Percentiles rank a stretch among this genome's conserved stretches.
phyloP scores from a whole-genome alignment of 2,329 filamentous ascomycete species.

The Colletotrichum musae region DNA sequence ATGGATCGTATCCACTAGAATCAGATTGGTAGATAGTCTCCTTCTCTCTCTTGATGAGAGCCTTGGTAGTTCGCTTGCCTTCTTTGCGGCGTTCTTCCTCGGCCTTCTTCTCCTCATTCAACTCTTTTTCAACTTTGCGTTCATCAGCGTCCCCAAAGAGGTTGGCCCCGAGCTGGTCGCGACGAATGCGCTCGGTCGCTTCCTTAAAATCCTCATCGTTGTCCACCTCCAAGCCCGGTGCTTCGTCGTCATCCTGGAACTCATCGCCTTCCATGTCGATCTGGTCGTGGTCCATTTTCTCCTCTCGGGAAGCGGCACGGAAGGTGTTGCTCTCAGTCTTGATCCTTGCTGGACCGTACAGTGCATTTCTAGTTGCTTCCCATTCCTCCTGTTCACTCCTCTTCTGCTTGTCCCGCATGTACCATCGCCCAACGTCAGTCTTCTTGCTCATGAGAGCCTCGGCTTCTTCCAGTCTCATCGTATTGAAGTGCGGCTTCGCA shows the following conservation, averaged over 20 bases:
- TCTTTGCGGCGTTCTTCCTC: slow-evolving; percentile 78
- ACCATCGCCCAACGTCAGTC: slow-evolving; percentile 83
- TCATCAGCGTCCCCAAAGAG: slow-evolving; percentile 82
- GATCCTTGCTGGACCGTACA: slow-evolving; percentile 70
- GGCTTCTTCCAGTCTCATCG: slow-evolving; percentile 85
- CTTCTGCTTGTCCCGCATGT: slow-evolving; percentile 78
- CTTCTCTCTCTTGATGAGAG: slow-evolving; percentile 86
- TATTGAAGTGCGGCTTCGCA: slow-evolving; percentile 83
- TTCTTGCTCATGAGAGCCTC: slow-evolving; percentile 88
- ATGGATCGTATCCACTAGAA: slow-evolving; percentile 60
- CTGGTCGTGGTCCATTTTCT: slow-evolving; percentile 80
- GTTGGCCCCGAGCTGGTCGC: slow-evolving; percentile 89
- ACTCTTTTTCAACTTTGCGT: slow-evolving; percentile 79
- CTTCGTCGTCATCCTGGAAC: slow-evolving; percentile 92
- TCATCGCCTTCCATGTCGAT: slow-evolving; percentile 78
- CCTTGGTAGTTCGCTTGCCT: slow-evolving; percentile 84
- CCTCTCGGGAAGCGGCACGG: slow-evolving; percentile 71
- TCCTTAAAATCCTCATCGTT: slow-evolving; percentile 86
- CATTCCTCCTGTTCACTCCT: slow-evolving; percentile 70
- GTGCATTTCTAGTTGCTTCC: slow-evolving; percentile 68
- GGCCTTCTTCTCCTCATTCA: slow-evolving; percentile 78
- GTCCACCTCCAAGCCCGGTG: slow-evolving; percentile 80
- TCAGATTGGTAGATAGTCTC: slow-evolving; percentile 89
- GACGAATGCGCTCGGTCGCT: slow-evolving; percentile 79
- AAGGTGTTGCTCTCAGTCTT: slow-evolving; percentile 79